Base-by-base conservation (phyloP, 2,329 filamentous ascomycete species). In the Cytospora schulzeri region DNA sequence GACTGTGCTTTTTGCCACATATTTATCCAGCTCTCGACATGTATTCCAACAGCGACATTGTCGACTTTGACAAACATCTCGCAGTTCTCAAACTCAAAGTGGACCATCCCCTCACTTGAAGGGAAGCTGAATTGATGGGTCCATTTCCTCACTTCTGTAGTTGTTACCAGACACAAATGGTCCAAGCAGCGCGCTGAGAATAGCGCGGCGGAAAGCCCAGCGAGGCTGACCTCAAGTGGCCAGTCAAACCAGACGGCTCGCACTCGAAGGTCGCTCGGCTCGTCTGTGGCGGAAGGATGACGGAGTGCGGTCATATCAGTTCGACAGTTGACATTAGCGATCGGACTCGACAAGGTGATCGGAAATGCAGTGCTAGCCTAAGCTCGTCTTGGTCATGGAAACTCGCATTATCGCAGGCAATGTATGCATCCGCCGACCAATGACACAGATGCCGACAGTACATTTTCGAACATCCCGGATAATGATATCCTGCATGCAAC, bases 401-500 rank as follows among this genome's bases (percentile, higher is more conserved):
- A 45, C 17, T 31, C n/a, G 41, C 60, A 38, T n/a, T 31, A 35
- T 56, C 38, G 52, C 35, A 19, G 60, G 28, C 17, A 55, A 48
- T 19, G 45, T 29, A 24, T 31, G 11, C 28, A 12, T 28, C 50
- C 38, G 38, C 51, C 38, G 31, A 62, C 60, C 52, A 56, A 51
- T 56, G 50, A 53, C 48, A 56, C 22, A 38, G 52, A 24, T 38
- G 60, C 60, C 38, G 60, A 29, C 38, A 22, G 28, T 22, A 48
- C 22, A 17, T 22, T 35, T 26, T n/a, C 45, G 12, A 12, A 48
- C 3, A 24, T 48, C n/a, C 38, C n/a, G 6, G n/a, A 14, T 51
- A 35, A 41, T 26, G 28, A 14, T 56, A 5, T 35, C 35, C 38
- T 62, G 60, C 52, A 56, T 56, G 52, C 60, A 51, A 28, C 60